phyloP scores from a whole-genome alignment of 2,329 filamentous ascomycete species.

The Blumeriella jaapii region DNA sequence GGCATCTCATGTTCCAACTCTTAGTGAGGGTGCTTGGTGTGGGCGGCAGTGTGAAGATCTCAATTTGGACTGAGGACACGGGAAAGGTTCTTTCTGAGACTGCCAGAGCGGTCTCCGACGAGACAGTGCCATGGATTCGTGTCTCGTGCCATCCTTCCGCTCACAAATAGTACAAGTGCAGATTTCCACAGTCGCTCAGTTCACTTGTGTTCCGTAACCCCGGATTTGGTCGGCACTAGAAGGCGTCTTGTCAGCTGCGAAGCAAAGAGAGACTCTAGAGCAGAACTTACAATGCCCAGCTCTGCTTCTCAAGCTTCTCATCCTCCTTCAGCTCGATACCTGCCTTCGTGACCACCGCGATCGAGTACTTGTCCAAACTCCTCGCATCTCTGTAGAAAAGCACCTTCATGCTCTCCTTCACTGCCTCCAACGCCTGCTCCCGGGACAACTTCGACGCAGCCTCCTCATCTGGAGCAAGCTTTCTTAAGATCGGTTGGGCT shows the following conservation, averaged over 20 bases:
- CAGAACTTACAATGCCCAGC: conserved; percentile 66
- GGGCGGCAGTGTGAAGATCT: no score
- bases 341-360: conserved; percentile 80
- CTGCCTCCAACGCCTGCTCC: conserved; percentile 67
- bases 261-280: neutral
- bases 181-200: conserved; percentile 25
- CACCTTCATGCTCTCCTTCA: conserved; percentile 97
- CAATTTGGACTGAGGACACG: no score
- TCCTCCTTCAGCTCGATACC: conserved; percentile 76
- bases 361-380: conserved; percentile 81
- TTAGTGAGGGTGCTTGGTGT: no score
- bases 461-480: conserved; percentile 73
- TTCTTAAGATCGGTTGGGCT: conserved; percentile 82
- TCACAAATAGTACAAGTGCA: conserved; percentile 25
- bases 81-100: no score
- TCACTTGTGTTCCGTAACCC: conserved; percentile 81
- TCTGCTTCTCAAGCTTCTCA: conserved; percentile 87
- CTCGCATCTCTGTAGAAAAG: conserved; percentile 94
- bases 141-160: conserved; percentile 19
- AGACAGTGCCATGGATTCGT: conserved; percentile 9
- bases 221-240: conserved; percentile 69
- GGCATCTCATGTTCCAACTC: no score
- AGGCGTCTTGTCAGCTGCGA: conserved; percentile 11
- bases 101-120: no score
- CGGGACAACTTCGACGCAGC: conserved; percentile 57